Evolutionary conservation across 805 yeast genomes (phyloP).

Genomic region (Candida boleticola): DNA sequence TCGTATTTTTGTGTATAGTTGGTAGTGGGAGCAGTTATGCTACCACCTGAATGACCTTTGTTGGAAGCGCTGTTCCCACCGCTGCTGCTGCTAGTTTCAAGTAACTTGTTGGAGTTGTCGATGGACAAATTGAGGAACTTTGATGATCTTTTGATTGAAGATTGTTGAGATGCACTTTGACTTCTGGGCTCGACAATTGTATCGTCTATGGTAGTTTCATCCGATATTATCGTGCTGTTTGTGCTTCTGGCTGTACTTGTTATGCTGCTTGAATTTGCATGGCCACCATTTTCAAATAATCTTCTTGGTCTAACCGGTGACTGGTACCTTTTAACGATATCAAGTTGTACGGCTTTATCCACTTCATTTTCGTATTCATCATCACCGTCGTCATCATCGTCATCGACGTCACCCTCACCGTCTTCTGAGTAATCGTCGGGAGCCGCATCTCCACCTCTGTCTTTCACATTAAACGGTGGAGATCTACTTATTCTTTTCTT

Average conservation of each 20-base stretch:
- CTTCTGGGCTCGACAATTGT: slow-evolving; percentile 4
- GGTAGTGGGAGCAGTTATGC: neutral
- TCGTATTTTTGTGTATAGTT: neutral
- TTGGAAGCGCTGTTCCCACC: neutral
- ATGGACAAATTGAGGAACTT: slow-evolving; percentile 41
- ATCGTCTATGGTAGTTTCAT: slow-evolving; percentile 8
- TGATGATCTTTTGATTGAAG: slow-evolving; percentile 39
- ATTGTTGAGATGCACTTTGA: slow-evolving; percentile 14
- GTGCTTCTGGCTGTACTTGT: neutral
- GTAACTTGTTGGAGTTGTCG: slow-evolving; percentile 18
- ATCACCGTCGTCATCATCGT: slow-evolving; percentile 9
- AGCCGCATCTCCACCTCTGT: slow-evolving; percentile 2
- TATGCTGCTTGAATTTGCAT: neutral
- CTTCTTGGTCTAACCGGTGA: neutral
- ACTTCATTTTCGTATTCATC: too few species aligned
- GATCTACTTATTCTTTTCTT: slow-evolving; percentile 33
- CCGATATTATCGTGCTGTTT: slow-evolving; percentile 4
- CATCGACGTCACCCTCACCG: slow-evolving; percentile 3
- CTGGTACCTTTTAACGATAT: neutral
- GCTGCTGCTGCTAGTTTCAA: slow-evolving; percentile 2
- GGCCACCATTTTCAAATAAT: neutral
- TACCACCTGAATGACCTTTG: neutral
- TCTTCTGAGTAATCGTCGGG: neutral
- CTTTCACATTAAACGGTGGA: slow-evolving; percentile 41
- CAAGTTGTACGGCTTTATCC: neutral